phyloP scores from a whole-genome alignment of 2,329 filamentous ascomycete species.

The Albifimbria verrucaria region DNA sequence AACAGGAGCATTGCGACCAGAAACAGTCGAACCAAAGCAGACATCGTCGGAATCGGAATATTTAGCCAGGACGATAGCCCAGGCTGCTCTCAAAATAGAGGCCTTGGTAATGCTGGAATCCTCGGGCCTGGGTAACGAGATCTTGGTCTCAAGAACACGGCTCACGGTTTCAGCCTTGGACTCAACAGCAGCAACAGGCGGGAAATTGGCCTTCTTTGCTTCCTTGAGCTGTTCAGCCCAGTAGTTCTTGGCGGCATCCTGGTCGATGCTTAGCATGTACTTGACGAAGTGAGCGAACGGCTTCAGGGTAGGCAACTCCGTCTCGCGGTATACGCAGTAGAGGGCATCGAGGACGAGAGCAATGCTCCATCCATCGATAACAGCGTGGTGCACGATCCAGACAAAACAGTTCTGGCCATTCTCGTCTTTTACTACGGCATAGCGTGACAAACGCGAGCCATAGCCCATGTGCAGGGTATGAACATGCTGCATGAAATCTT shows the following conservation, averaged over 20 bases:
- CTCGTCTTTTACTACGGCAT: background rate
- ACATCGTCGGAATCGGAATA: conserved; percentile 6
- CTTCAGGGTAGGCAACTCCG: conserved; percentile 5
- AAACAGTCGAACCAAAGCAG: conserved; percentile 21
- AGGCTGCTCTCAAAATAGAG: conserved; percentile 14
- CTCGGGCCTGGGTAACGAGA: background rate
- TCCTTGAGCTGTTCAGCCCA: conserved; percentile 36
- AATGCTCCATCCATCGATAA: conserved; percentile 51
- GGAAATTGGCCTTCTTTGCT: background rate
- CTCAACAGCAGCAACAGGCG: background rate
- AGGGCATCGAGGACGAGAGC: conserved; percentile 23
- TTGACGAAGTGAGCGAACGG: conserved; percentile 38
- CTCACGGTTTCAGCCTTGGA: background rate
- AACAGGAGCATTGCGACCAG: conserved; percentile 24
- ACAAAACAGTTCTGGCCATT: conserved; percentile 5
- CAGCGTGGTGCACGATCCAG: conserved; percentile 31
- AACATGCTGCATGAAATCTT: background rate
- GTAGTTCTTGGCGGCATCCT: conserved; percentile 19
- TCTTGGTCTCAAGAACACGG: background rate
- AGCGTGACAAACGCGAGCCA: background rate
- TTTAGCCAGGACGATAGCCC: background rate
- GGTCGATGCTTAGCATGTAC: conserved; percentile 32
- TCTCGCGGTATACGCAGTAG: conserved; percentile 4
- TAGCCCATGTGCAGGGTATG: background rate
- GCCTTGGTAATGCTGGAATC: conserved; percentile 10